Evolutionary conservation across 2,329 filamentous ascomycete species (phyloP), one percentile per base, ranked within the genome.

Genomic region (Sporothrix luriei): DNA sequence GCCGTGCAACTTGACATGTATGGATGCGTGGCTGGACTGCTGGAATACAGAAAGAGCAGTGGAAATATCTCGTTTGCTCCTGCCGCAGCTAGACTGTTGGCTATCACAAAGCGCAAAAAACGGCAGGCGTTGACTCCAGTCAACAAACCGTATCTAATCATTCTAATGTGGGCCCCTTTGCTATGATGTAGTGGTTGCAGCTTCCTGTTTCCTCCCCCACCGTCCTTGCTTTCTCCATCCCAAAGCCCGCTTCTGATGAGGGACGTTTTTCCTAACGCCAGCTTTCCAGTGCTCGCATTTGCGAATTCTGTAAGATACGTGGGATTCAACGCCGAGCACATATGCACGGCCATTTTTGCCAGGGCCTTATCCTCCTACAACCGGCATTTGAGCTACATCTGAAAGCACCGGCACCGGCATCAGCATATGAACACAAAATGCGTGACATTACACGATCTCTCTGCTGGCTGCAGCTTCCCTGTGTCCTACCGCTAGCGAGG

Each of bases 301-400:
- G 43, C 46, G 16, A 29, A 14, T n/a, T 16, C 14, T 4, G 19
- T n/a, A n/a, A n/a, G n/a, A n/a, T n/a, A 49, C 19, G 4, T n/a
- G 5, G n/a, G 9, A 16, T 49, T 9, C 19, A n/a, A 21, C 5
- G 48, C 19, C n/a, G 38, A 24, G 38, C 38, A 33, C 57, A 33
- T 33, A 49, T 64, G 43, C 61, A 64, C 61, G 61, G 19, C 43
- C 43, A 21, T 49, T 48, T 48, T 64, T 64, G 61, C 14, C 24
- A 49, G 24, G 24, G 61, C 24, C 40, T 11, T 61, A 26, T 62
- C 40, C 59, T 61, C 59, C 19, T 14, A 46, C 21, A 46, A 33
- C 33, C 33, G 9, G 9, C 33, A 33, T 33, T 7, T 33, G 33
- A 49, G 11, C 16, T 43, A 64, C 61, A 49, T 43, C 61, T n/a